Conservation (phyloP, 2,329 filamentous ascomycete species). For the Colletotrichum sp. region DNA sequence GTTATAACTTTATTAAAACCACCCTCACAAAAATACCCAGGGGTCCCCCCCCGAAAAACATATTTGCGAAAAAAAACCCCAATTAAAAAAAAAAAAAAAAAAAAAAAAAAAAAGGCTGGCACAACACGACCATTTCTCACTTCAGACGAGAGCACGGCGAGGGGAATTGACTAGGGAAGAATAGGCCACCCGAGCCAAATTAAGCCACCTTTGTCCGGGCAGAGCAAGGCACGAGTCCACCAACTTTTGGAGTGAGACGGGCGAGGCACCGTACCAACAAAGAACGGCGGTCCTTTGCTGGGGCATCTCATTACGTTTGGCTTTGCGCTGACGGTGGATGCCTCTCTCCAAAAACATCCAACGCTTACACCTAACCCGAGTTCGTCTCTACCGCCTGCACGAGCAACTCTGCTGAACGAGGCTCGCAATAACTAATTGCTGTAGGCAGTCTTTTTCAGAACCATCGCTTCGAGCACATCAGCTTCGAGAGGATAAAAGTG, state of each 20-base stretch:
- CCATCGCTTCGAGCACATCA: not conserved
- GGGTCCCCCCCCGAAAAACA: too few species aligned
- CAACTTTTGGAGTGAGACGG: not conserved
- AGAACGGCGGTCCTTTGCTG: slow-evolving; percentile 7
- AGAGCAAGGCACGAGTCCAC: slow-evolving; percentile 16
- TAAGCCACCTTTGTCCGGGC: slow-evolving; percentile 6
- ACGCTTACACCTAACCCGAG: not conserved
- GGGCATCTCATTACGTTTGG: not conserved
- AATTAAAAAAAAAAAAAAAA: too few species aligned
- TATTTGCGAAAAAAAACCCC: too few species aligned
- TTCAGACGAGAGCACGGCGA: not conserved
- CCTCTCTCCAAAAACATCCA: not conserved
- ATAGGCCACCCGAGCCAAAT: not conserved
- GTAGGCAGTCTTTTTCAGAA: not conserved
- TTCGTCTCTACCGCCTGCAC: not conserved
- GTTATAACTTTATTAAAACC: too few species aligned
- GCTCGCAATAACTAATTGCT: not conserved
- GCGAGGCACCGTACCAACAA: slow-evolving; percentile 14
- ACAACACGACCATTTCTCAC: not conserved
- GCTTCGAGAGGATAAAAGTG: not conserved
- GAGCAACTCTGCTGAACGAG: not conserved
- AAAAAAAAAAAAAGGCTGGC: too few species aligned
- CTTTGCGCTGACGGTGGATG: not conserved
- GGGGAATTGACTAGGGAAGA: not conserved
- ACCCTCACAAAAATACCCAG: too few species aligned